Evolutionary conservation across 371 early-diverging fungal species (phyloP).

Genomic region (Syncephalastrum sp.): DNA sequence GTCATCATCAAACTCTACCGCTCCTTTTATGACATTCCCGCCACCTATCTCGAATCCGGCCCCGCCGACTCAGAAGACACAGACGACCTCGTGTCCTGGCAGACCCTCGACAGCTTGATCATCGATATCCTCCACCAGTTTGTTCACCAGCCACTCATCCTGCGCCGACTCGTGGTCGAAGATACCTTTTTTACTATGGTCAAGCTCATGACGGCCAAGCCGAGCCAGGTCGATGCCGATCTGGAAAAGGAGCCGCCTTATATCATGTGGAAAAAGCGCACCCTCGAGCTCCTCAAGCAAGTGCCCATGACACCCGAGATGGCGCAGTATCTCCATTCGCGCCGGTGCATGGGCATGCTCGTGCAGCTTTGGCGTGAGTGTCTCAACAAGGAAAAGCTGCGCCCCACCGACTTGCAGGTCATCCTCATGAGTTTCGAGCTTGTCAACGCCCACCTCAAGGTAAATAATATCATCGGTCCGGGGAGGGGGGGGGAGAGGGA

Average conservation of each 20-base stretch:
- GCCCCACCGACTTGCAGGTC: slow-evolving; percentile 20
- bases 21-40: slow-evolving; percentile 44
- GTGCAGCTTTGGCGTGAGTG: slow-evolving; percentile 32
- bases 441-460: slow-evolving; percentile 20
- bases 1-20: slow-evolving; percentile 47
- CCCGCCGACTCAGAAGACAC: slow-evolving; percentile 2
- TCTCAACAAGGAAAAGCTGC: slow-evolving; percentile 17
- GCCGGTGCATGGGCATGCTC: slow-evolving; percentile 24
- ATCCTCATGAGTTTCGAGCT: slow-evolving; percentile 22
- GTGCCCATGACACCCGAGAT: slow-evolving; percentile 32
- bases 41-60: slow-evolving; percentile 15
- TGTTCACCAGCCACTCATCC: slow-evolving; percentile 29
- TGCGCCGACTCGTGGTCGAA: slow-evolving; percentile 38
- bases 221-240: slow-evolving; percentile 12
- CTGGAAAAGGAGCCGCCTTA: slow-evolving; percentile 20
- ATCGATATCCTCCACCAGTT: slow-evolving; percentile 38
- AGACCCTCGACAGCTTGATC: slow-evolving; percentile 28
- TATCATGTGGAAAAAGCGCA: slow-evolving; percentile 37
- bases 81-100: slow-evolving; percentile 23
- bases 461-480: slow-evolving; percentile 9
- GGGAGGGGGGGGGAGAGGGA: not conserved
- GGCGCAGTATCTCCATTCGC: slow-evolving; percentile 34
- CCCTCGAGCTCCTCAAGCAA: slow-evolving; percentile 25
- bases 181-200: slow-evolving; percentile 47
- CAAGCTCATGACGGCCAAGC: slow-evolving; percentile 37